Conservation (phyloP, 805 yeast genomes). For the Nakazawaea wyomingensis region DNA sequence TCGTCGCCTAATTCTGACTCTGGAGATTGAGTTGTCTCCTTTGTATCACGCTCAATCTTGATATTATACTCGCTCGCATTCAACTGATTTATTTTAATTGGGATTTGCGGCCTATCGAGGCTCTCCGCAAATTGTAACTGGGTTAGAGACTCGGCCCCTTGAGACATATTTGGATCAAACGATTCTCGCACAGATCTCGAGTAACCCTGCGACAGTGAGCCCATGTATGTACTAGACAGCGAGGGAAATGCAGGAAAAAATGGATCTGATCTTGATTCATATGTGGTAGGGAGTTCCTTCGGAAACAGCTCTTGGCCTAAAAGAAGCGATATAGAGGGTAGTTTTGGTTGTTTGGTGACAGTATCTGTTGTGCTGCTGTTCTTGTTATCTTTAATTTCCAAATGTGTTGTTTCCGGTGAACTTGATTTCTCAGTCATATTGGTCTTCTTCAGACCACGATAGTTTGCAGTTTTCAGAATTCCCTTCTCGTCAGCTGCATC, state of each 20-base stretch:
- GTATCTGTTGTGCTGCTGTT: not conserved
- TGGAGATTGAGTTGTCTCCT: constrained; percentile 1
- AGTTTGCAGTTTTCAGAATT: no score
- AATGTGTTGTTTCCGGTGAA: no score
- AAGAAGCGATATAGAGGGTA: constrained; percentile 1
- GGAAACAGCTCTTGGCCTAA: not conserved
- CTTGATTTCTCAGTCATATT: no score
- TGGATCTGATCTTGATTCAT: not conserved
- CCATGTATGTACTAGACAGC: no score
- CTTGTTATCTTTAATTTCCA: no score
- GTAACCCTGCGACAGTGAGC: no score
- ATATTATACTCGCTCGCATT: not conserved
- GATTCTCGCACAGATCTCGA: no score
- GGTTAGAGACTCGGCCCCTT: not conserved
- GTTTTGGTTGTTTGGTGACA: not conserved
- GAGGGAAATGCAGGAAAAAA: not conserved
- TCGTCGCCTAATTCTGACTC: not conserved
- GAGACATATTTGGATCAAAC: not conserved
- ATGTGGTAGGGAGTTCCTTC: not conserved
- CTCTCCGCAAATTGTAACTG: not conserved
- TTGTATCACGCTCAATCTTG: not conserved
- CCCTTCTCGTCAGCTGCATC: no score
- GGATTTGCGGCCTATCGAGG: not conserved
- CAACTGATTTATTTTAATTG: not conserved
- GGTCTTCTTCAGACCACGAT: no score